Evolutionary conservation across 2,329 filamentous ascomycete species (phyloP).

Genomic region (Shiraia sp.): DNA sequence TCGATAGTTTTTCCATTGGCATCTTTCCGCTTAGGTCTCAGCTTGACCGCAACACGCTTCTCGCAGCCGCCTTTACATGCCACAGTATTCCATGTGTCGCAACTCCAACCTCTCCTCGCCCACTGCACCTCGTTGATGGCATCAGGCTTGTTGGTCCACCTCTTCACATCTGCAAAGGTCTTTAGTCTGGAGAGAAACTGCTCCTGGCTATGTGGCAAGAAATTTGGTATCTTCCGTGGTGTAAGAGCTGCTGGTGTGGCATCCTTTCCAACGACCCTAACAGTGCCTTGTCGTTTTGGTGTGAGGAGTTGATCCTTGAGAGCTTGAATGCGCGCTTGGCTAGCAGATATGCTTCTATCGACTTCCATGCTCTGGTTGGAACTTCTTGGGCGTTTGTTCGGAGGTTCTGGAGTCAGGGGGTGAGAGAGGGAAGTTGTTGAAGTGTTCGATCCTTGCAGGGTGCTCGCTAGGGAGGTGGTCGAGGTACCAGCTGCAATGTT

Average conservation of each 20-base stretch:
- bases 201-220: conserved; percentile 82
- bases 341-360: conserved; percentile 30
- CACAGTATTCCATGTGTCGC: conserved; percentile 73
- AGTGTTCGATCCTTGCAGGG: conserved; percentile 44
- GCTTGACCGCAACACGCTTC: conserved; percentile 79
- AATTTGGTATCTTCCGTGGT: conserved; percentile 62
- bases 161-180: conserved; percentile 87
- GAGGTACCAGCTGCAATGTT: conserved; percentile 58
- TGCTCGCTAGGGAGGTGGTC: conserved; percentile 37
- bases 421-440: conserved; percentile 33
- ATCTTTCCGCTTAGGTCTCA: conserved; percentile 60
- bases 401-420: conserved; percentile 31
- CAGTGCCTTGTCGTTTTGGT: conserved; percentile 30
- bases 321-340: conserved; percentile 34
- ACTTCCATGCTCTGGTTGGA: conserved; percentile 34
- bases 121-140: conserved; percentile 87
- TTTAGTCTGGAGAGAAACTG: conserved; percentile 80
- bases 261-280: conserved; percentile 35
- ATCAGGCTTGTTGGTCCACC: conserved; percentile 92
- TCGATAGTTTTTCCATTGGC: conserved; percentile 52
- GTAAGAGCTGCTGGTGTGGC: conserved; percentile 29
- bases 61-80: conserved; percentile 80
- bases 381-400: conserved; percentile 40
- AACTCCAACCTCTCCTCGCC: conserved; percentile 92
- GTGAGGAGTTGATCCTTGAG: conserved; percentile 40